Evolutionary conservation across 148 eudicot species (phyloP), one percentile per base, ranked within the genome.

Genomic region (Silene conica): DNA sequence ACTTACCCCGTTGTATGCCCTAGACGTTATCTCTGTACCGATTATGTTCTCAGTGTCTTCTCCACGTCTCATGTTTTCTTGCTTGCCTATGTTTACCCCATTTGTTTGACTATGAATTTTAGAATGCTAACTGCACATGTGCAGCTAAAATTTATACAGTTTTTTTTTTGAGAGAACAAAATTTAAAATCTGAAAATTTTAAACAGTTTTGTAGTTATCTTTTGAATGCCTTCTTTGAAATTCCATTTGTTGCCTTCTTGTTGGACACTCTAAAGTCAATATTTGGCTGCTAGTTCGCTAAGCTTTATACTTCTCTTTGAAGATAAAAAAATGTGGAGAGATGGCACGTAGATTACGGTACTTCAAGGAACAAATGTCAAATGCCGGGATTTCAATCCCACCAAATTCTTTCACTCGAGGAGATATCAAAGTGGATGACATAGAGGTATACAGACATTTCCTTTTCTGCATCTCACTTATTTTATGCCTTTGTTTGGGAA

Each of bases 281-380:
- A 64, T 72, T 43, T 23, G 61, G 61, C 45, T 21, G 6, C 43
- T 31, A 0, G 56, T 74, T 77, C 34, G 45, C 46, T 58, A 5
- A 76, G 46, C 41, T 56, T 70, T 2, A 12, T 70, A 14, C 69
- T 67, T 61, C 72, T n/a, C 69, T 74, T 8, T 85, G 73, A 76
- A 94, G 98, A 88, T 94, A 50, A 94, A 94, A 92, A 89, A 91
- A 87, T 82, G 86, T 79, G 97, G 86, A 76, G 98, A 94, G 82
- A 89, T 94, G 97, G 96, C 96, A 16, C 93, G 98, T 67, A 92
- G 89, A 71, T 78, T 92, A 69, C 84, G 93, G 46, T 87, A 86
- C 77, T 85, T 94, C 73, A 89, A 73, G 82, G 93, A 94, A 41
- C 96, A 94, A 71, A 92, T 90, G 90, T 80, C 78, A 13, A 90